These are phyloP conservation scores for Scheffersomyces parashehatae DNA, from an alignment of 1,139 yeast genomes.

Conservation along the genomic window DNA sequence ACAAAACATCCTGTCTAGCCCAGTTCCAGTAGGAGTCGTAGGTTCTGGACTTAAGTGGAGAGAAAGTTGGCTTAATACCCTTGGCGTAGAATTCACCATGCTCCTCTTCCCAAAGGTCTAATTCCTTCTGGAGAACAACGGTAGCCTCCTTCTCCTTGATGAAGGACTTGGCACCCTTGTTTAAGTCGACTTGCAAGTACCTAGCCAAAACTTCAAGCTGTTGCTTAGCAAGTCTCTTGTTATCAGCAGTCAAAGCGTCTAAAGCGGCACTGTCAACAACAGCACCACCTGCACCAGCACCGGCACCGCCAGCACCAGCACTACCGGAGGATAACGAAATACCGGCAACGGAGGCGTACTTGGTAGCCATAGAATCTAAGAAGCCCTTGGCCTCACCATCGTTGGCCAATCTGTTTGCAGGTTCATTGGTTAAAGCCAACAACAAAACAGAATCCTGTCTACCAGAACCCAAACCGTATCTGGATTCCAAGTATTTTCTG, in stretches of 20 bases:
- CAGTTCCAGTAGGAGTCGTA: conserved; percentile 99
- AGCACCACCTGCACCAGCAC: conserved; percentile 74
- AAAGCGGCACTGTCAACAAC: conserved; percentile 94
- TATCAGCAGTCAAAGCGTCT: conserved; percentile 90
- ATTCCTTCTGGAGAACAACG: conserved; percentile 77
- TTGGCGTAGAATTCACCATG: conserved; percentile 94
- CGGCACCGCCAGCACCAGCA: conserved; percentile 52
- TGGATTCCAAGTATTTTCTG: conserved; percentile 84
- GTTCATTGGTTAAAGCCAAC: conserved; percentile 84
- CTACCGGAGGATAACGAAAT: conserved; percentile 71
- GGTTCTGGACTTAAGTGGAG: conserved; percentile 89
- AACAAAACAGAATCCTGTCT: conserved; percentile 91
- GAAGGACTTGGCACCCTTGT: conserved; percentile 84
- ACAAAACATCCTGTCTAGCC: conserved; percentile 96
- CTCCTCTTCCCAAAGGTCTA: conserved; percentile 91
- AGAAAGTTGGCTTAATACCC: conserved; percentile 89
- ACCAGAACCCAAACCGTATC: conserved; percentile 90
- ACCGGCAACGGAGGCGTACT: conserved; percentile 83
- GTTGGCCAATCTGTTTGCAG: conserved; percentile 79
- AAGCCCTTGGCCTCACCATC: conserved; percentile 90
- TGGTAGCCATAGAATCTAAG: conserved; percentile 78
- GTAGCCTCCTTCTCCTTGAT: conserved; percentile 89
- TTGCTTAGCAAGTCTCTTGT: conserved; percentile 85
- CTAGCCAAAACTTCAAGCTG: conserved; percentile 94
- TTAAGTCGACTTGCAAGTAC: conserved; percentile 88